Conservation (phyloP, 2,329 filamentous ascomycete genomes). For the Xylariaceae sp. region DNA sequence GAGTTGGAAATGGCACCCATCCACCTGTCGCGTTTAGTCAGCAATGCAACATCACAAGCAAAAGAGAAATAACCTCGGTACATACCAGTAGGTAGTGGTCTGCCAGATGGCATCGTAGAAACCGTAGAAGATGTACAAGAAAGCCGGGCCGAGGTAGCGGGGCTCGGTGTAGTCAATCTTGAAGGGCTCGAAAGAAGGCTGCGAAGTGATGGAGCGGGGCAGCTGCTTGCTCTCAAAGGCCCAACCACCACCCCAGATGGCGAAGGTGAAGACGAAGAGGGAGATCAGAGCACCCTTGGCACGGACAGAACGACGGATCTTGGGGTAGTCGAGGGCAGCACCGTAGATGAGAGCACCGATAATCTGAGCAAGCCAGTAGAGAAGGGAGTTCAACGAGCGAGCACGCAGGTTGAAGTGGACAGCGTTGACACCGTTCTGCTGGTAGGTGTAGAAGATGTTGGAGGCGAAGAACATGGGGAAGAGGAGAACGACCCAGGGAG, state of each 20-base stretch:
- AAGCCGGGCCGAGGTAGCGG: conserved; percentile 66
- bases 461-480: conserved; percentile 77
- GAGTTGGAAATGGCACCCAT: conserved; percentile 95
- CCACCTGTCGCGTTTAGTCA: conserved; percentile 49
- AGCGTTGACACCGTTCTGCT: conserved; percentile 67
- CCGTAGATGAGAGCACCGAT: conserved; percentile 64
- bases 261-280: conserved; percentile 61
- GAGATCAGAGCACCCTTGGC: conserved; percentile 55
- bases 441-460: conserved; percentile 78
- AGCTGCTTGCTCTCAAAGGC: conserved; percentile 58
- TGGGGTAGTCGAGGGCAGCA: conserved; percentile 54
- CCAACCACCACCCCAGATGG: conserved; percentile 68
- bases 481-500: conserved; percentile 63
- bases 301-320: conserved; percentile 53
- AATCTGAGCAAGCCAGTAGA: conserved; percentile 71
- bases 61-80: conserved; percentile 60
- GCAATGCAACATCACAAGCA: conserved; percentile 42
- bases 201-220: conserved; percentile 34
- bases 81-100: conserved; percentile 86
- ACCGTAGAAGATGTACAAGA: conserved; percentile 56
- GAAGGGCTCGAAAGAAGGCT: conserved; percentile 12
- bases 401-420: conserved; percentile 67
- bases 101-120: conserved; percentile 76
- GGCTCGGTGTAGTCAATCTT: conserved; percentile 51
- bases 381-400: conserved; percentile 61